A percentile compares a stretch with the other conserved stretches of the same genome.
Conservation (phyloP, 176 grass and related monocot species). For the Pontederia crassipes region DNA sequence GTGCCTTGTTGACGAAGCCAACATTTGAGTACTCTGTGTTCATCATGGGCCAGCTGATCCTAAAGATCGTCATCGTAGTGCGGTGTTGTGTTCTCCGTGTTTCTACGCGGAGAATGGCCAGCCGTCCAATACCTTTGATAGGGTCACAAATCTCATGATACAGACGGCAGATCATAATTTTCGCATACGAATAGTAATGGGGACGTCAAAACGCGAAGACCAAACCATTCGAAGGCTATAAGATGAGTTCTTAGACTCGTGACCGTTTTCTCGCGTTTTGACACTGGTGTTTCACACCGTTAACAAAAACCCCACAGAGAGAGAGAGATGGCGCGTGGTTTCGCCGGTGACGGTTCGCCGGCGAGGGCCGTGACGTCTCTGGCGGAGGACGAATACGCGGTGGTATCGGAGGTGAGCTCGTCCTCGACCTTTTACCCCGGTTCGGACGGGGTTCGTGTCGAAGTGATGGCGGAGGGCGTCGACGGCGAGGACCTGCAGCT, state of each 20-base stretch:
- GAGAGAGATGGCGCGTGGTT: not conserved
- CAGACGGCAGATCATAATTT: too few species aligned
- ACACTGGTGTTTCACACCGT: not conserved
- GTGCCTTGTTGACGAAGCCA: too few species aligned
- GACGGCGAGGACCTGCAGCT: constrained; percentile 3
- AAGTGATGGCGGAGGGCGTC: not conserved
- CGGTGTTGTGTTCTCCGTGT: too few species aligned
- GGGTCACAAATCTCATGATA: too few species aligned
- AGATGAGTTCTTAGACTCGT: not conserved
- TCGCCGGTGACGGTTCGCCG: not conserved
- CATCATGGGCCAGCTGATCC: too few species aligned
- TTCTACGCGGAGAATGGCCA: too few species aligned
- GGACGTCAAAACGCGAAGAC: not conserved
- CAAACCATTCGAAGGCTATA: not conserved
- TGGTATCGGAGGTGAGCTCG: constrained; percentile 2
- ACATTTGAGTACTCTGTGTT: too few species aligned
- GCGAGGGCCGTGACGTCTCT: not conserved
- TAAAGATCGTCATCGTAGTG: too few species aligned
- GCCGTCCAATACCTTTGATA: too few species aligned
- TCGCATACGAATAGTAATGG: not conserved
- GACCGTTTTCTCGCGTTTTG: not conserved
- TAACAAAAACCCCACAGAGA: not conserved
- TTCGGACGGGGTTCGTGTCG: not conserved
- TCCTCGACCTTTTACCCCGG: not conserved
- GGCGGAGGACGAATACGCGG: not conserved